Percentiles rank a stretch among this genome's conserved stretches.
Evolutionary conservation across 768 basidiomycete species (phyloP).

Genomic region (Auriscalpium microsporum): DNA sequence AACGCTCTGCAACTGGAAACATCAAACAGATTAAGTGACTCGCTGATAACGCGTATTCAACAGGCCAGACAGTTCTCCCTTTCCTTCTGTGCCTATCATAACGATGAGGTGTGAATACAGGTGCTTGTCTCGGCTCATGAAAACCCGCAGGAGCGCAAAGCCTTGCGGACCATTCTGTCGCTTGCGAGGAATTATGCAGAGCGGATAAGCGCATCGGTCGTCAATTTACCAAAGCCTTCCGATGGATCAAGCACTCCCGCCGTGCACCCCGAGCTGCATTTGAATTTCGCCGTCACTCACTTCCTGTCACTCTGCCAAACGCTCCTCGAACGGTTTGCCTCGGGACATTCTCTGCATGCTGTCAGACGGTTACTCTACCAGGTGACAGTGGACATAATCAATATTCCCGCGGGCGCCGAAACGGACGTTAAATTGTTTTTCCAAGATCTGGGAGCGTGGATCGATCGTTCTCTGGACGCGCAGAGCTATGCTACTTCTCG

Average conservation of each 20-base stretch:
- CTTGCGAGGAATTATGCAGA: constrained; percentile 5
- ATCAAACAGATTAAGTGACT: neutral
- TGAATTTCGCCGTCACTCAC: constrained; percentile 2
- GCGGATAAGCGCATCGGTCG: neutral
- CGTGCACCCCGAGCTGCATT: neutral
- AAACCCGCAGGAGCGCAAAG: constrained; percentile 1
- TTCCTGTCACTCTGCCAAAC: constrained; percentile 1
- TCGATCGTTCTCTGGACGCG: constrained; percentile 15
- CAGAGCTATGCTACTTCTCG: constrained; percentile 11
- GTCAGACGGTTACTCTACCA: neutral
- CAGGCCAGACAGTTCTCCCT: neutral
- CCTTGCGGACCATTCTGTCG: constrained; percentile 3
- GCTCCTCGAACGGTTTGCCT: constrained; percentile 11
- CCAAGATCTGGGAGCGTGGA: constrained; percentile 12
- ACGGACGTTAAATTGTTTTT: neutral
- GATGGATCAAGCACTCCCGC: neutral
- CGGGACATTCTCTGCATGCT: constrained; percentile 1
- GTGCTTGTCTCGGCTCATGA: neutral
- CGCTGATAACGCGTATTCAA: neutral
- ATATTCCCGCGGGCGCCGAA: neutral
- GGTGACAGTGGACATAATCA: constrained; percentile 1
- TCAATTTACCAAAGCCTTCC: neutral
- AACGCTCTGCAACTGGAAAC: neutral
- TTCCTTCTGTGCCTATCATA: neutral
- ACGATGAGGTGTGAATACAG: neutral